phyloP scores from a whole-genome alignment of 2,329 filamentous ascomycete species.

The Trichoderma sp. region DNA sequence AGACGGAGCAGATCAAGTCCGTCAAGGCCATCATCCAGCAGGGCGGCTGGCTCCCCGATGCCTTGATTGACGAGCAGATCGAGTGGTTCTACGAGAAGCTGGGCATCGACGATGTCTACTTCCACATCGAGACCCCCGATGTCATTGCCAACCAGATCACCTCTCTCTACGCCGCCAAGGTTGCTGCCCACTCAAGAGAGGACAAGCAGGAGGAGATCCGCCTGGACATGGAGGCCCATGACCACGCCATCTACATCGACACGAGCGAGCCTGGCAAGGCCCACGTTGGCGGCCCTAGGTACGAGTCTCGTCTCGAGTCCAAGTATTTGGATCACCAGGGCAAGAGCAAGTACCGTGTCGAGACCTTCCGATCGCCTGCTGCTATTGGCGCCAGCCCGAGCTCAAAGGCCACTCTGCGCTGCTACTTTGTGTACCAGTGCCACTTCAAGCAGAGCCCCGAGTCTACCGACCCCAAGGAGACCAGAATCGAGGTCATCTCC shows the following conservation, averaged over 20 bases:
- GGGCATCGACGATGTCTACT: conserved; percentile 98
- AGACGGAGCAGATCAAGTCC: conserved; percentile 87
- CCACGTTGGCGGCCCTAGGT: conserved; percentile 77
- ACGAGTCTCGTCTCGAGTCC: conserved; percentile 89
- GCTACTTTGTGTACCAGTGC: conserved; percentile 99
- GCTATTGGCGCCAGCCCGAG: conserved; percentile 69
- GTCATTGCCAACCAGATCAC: conserved; percentile 94
- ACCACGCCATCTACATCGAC: conserved; percentile 98
- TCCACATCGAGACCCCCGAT: conserved; percentile 83
- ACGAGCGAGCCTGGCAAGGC: conserved; percentile 88
- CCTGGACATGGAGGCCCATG: conserved; percentile 89
- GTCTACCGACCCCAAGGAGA: conserved; percentile 76
- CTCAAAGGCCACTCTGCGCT: conserved; percentile 82
- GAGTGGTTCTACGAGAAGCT: conserved; percentile 98
- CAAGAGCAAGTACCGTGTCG: conserved; percentile 81
- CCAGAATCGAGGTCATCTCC: conserved; percentile 85
- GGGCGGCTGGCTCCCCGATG: conserved; percentile 82
- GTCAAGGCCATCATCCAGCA: conserved; percentile 80
- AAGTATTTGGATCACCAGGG: conserved; percentile 89
- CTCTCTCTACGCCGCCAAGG: conserved; percentile 94
- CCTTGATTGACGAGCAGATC: conserved; percentile 83
- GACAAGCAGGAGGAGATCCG: conserved; percentile 95
- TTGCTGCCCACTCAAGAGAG: conserved; percentile 88
- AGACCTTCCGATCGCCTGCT: conserved; percentile 93
- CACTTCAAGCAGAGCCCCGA: conserved; percentile 77